Conservation (phyloP, 257 asterid species). For the Petunia axillaris region DNA sequence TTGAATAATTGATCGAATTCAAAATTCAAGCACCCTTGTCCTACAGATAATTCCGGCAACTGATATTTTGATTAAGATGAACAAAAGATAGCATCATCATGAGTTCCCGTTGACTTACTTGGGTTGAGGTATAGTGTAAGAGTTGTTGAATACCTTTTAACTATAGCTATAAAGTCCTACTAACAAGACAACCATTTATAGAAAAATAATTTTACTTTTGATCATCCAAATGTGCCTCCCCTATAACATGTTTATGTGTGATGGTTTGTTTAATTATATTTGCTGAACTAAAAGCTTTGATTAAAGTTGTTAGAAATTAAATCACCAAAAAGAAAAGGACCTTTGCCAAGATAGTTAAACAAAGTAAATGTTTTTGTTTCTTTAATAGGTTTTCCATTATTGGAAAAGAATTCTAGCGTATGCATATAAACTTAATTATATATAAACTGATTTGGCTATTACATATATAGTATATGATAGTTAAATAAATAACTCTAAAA, state of each 20-base stretch:
- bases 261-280: not conserved
- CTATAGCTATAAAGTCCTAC: too few relatives aligned
- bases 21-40: not conserved
- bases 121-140: too few relatives aligned
- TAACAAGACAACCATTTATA: too few relatives aligned
- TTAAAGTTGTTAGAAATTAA: slow-evolving; percentile 2
- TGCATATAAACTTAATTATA: not conserved
- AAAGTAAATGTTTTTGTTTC: not conserved
- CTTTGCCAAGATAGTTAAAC: not conserved
- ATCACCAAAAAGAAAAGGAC: not conserved
- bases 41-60: not conserved
- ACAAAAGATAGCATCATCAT: too few relatives aligned
- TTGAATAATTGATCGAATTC: not conserved
- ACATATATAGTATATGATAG: too few relatives aligned
- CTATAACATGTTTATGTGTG: not conserved
- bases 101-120: too few relatives aligned
- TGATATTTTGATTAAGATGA: too few relatives aligned
- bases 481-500: too few relatives aligned
- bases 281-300: slow-evolving; percentile 2
- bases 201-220: too few relatives aligned
- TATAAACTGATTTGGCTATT: not conserved
- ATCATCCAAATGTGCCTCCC: too few relatives aligned
- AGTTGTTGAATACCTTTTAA: too few relatives aligned
- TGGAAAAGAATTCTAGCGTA: not conserved
- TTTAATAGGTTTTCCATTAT: not conserved